Conservation (phyloP, 345 rosid species). For the Melaleuca quinquenervia region DNA sequence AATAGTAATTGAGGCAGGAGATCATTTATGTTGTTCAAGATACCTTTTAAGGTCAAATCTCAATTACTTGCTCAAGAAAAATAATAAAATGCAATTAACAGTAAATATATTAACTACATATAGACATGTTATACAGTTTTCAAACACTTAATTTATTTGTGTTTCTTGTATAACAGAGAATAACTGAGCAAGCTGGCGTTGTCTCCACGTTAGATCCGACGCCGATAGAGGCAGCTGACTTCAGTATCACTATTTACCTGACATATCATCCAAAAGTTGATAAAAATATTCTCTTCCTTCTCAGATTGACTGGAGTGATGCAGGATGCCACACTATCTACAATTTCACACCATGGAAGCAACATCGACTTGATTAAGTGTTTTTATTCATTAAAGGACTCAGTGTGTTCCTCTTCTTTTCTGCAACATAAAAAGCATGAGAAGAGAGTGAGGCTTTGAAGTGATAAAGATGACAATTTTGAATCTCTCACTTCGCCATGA, state of each 20-base stretch:
- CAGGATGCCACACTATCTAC: rapidly evolving
- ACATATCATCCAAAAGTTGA: background rate
- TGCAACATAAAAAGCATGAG: slow-evolving; percentile 76
- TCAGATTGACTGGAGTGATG: background rate
- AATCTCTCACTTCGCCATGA: slow-evolving; percentile 69
- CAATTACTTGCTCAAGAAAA: too few relatives aligned
- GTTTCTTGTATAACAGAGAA: slow-evolving; percentile 39
- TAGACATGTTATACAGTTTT: background rate
- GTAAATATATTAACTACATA: background rate
- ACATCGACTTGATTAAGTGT: background rate
- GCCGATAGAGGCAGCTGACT: slow-evolving; percentile 50
- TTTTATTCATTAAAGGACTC: background rate
- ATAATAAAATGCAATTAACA: background rate
- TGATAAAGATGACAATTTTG: slow-evolving; percentile 70
- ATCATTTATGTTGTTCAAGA: background rate
- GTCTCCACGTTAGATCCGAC: slow-evolving; percentile 80
- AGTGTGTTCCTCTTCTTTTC: slow-evolving; percentile 3
- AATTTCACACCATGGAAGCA: background rate
- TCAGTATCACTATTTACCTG: background rate
- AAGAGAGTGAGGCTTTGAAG: slow-evolving; percentile 79
- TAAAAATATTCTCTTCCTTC: background rate
- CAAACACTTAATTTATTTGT: background rate
- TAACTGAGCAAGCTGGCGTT: slow-evolving; percentile 88
- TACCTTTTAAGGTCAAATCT: slow-evolving; percentile 70
- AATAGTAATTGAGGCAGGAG: too few relatives aligned